Evolutionary conservation across 2,329 filamentous ascomycete species (phyloP), one percentile per base, ranked within the genome.

Genomic region (Pseudopyrenochaeta lycopersici): DNA sequence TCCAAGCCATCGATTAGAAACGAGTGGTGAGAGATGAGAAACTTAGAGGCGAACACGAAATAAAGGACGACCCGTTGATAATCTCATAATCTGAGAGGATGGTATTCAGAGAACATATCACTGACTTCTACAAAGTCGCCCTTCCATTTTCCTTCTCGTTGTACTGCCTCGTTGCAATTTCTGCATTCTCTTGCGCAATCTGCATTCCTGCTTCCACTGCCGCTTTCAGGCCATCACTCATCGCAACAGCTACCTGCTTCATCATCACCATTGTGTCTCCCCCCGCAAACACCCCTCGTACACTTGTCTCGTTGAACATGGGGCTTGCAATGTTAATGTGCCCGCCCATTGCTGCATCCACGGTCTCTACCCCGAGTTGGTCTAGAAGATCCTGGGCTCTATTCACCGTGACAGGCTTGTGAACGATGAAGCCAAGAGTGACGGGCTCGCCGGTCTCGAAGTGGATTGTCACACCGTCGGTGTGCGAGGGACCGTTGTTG

Each of bases 231-330:
- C 70, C 71, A 15, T 71, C 66, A 1, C 61, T 59, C 68, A 72
- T 69, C 0, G 71, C 64, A 42, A 72, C 51, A 6, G 60, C 61
- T n/a, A 60, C 68, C 44, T 72, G 70, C 57, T 74, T 73, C 62
- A 74, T 68, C 56, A 62, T 46, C 0, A 56, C 52, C 64, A 70
- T 70, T 1, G 67, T 73, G 67, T 88, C 84, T 0, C 85, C 85
- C 1, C 75, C 81, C 0, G 83, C 83, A 70, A 82, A 85, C 2
- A 83, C 80, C 0, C 84, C 84, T 2, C 71, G 67, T 0, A 84
- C 76, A 48, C 67, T 82, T 3, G 83, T 84, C 64, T 80, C 75
- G 35, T 79, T 75, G 61, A 84, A 82, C 31, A 82, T 81, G 1
- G 66, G 58, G 17, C 69, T 71, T 0, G 71, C 68, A 47, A 70